phyloP scores from a whole-genome alignment of 495 filamentous ascomycete species.

The Aspergillus incahuasiensis region DNA sequence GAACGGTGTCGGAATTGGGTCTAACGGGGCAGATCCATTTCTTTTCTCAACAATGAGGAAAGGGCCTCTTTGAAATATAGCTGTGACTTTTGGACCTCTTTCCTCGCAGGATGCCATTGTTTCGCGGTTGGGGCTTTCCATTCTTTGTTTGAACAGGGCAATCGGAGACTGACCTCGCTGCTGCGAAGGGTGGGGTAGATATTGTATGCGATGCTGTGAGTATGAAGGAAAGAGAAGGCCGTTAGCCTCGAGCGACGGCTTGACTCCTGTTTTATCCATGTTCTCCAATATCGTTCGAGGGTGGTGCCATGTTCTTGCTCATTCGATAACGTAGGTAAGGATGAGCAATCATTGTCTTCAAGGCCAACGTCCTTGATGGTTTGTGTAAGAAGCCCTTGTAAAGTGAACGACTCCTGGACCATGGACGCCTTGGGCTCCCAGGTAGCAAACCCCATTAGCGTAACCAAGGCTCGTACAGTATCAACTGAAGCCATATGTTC shows the following conservation, averaged over 20 bases:
- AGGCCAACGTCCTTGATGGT: constrained; percentile 28
- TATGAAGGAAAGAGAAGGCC: constrained; percentile 14
- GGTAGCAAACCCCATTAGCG: constrained; percentile 37
- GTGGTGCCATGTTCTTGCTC: constrained; percentile 7
- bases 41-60: constrained; percentile 33
- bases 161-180: constrained; percentile 8
- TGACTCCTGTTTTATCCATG: constrained; percentile 11
- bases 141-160: constrained; percentile 15
- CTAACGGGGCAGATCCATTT: constrained; percentile 23
- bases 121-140: constrained; percentile 13
- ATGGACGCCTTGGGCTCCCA: constrained; percentile 34
- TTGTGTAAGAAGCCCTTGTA: constrained; percentile 29
- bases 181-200: constrained; percentile 6
- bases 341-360: constrained; percentile 14
- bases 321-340: too few relatives aligned
- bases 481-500: constrained; percentile 19
- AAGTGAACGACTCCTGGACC: constrained; percentile 34
- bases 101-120: constrained; percentile 6
- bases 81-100: constrained; percentile 28
- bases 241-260: constrained; percentile 10
- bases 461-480: constrained; percentile 32
- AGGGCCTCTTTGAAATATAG: constrained; percentile 39
- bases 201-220: constrained; percentile 13
- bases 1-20: constrained; percentile 34
- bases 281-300: background rate